Evolutionary conservation across 345 rosid genomes (phyloP), one percentile per base, ranked within the genome.

Genomic region (Reutealis trisperma): DNA sequence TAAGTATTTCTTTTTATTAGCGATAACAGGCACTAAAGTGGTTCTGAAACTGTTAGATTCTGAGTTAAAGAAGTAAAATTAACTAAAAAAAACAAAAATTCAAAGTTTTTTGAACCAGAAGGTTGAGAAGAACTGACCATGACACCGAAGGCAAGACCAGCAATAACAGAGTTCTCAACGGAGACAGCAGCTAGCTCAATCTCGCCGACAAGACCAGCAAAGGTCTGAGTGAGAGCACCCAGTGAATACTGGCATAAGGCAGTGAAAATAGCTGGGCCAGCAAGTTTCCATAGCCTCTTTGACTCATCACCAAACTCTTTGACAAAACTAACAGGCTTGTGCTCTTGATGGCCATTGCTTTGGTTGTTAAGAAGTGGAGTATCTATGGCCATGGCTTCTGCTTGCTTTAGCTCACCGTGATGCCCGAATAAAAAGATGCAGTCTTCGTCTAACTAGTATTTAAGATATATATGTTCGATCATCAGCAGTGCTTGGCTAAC

Each of bases 221-320:
- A 92, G 2, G 96, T 93, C 78, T 89, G 98, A 54, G 98, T 95
- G 25, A 95, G 89, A 8, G 99, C 98, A 11, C 97, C 99, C 1
- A 95, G 88, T 10, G 98, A 95, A 83, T 91, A 93, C 79, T 95
- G 97, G 73, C 89, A 83, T 14, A 90, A 60, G 42, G 92, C 74
- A 0, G 96, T 93, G 83, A 95, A 89, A 25, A 95, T 95, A 0
- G 98, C 96, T 0, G 99, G 99, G 8, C 99, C 99, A 0, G 97
- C 98, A 55, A 95, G 42, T 55, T 80, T 66, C 99, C 98, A 95
- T 8, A 95, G 88, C 84, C 87, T 86, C 79, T 78, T 86, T 0
- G 98, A 95, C 81, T 95, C 99, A 41, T 67, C 12, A 0, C 92
- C 84, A 41, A 93, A 88, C 76, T 90, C 96, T 79, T 71, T 86